Conservation (phyloP, 1,284 basidiomycete genomes). For the Porodaedalea pini region DNA sequence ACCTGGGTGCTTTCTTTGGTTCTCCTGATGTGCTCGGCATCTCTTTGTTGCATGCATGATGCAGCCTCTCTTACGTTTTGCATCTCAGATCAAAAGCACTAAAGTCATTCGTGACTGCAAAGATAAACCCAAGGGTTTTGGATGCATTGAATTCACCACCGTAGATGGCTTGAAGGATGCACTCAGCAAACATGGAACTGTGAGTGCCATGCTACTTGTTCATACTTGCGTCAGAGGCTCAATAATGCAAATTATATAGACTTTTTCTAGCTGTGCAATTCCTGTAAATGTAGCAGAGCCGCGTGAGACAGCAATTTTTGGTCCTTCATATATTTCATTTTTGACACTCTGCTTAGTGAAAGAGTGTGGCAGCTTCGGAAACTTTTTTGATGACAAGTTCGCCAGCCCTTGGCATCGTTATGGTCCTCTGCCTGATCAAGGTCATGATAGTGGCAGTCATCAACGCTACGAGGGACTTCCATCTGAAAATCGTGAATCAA, state of each 20-base stretch:
- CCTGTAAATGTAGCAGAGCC: conserved; percentile 95
- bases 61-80: background rate
- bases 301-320: conserved; percentile 51
- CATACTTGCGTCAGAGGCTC: conserved; percentile 9
- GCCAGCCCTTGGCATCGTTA: conserved; percentile 83
- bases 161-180: conserved; percentile 84
- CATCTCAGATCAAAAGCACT: conserved; percentile 67
- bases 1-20: conserved; percentile 79
- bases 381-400: conserved; percentile 70
- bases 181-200: conserved; percentile 59
- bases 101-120: conserved; percentile 91
- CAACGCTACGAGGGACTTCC: conserved; percentile 58
- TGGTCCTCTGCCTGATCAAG: conserved; percentile 71
- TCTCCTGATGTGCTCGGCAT: conserved; percentile 55
- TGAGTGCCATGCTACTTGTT: conserved; percentile 36
- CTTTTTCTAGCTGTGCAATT: conserved; percentile 75
- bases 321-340: conserved; percentile 7
- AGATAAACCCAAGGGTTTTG: conserved; percentile 96
- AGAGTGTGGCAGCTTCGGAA: conserved; percentile 49
- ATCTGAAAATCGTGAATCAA: conserved; percentile 41
- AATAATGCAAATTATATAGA: conserved; percentile 37
- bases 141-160: conserved; percentile 91
- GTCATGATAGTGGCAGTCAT: conserved; percentile 39
- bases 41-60: conserved; percentile 10
- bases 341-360: conserved; percentile 51